These are phyloP conservation scores for Lanzia echinophila DNA, from an alignment of 2,329 filamentous ascomycete genomes.

Conservation along the genomic window DNA sequence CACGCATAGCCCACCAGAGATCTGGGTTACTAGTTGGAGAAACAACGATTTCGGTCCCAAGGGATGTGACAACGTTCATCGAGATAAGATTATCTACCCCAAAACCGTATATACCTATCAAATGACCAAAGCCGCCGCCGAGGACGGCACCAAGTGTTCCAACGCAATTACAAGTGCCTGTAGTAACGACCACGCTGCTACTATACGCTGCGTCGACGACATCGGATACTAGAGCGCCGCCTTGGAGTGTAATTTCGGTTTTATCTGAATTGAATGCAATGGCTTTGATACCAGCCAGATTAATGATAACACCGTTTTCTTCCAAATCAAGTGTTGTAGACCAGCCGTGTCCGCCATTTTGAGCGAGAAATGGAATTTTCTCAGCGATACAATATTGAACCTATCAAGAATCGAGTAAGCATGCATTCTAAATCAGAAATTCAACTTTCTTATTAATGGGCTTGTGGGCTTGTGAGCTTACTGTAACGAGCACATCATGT, in stretches of 20 bases:
- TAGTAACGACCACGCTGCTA: not conserved
- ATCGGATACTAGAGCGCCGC: constrained; percentile 2
- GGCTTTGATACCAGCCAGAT: constrained; percentile 1
- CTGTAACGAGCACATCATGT: constrained; percentile 4
- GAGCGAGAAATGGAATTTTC: constrained; percentile 11
- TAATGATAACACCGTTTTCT: constrained; percentile 2
- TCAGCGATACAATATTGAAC: not conserved
- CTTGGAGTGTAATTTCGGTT: constrained; percentile 4
- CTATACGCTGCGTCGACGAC: not conserved
- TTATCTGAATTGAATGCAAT: not conserved
- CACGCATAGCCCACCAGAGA: constrained; percentile 8
- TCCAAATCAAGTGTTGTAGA: not conserved
- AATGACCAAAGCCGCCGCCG: constrained; percentile 6
- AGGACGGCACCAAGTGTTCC: constrained; percentile 5
- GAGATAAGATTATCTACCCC: constrained; percentile 7
- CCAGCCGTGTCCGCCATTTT: constrained; percentile 11
- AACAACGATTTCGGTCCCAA: not conserved
- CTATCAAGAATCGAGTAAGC: not conserved
- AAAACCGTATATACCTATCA: constrained; percentile 1
- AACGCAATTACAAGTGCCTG: constrained; percentile 9
- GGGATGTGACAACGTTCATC: not conserved
- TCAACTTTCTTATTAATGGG: no score
- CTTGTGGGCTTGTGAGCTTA: not conserved
- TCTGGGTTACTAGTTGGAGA: not conserved
- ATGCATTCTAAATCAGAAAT: no score